phyloP scores from a whole-genome alignment of 2,329 filamentous ascomycete species.

The Cladophialophora chaetospira region DNA sequence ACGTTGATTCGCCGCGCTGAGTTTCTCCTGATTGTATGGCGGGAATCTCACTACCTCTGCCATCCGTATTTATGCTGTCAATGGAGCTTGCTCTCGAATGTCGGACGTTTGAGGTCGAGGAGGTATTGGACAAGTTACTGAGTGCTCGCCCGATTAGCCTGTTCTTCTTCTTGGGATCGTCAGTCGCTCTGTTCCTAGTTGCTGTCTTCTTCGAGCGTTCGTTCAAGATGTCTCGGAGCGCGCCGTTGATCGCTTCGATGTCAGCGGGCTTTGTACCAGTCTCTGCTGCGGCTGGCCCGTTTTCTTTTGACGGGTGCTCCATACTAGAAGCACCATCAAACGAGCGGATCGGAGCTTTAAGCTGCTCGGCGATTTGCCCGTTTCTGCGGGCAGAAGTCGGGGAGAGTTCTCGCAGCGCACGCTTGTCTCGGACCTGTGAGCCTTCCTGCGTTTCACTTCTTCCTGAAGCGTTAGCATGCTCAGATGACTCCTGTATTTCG shows the following conservation, averaged over 20 bases:
- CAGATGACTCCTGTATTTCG: not conserved
- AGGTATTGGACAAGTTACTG: slow-evolving; percentile 45
- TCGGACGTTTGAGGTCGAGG: slow-evolving; percentile 33
- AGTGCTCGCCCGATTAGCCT: slow-evolving; percentile 47
- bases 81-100: slow-evolving; percentile 52
- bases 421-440: slow-evolving; percentile 9
- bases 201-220: slow-evolving; percentile 38
- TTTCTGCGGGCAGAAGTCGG: slow-evolving; percentile 35
- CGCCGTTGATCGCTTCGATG: slow-evolving; percentile 38
- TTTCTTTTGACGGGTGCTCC: slow-evolving; percentile 12
- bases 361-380: not conserved
- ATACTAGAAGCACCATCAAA: slow-evolving; percentile 23
- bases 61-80: slow-evolving; percentile 49
- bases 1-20: slow-evolving; percentile 10
- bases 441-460: slow-evolving; percentile 9
- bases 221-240: slow-evolving; percentile 45
- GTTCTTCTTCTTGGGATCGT: slow-evolving; percentile 35
- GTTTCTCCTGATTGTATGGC: slow-evolving; percentile 16
- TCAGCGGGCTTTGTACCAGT: slow-evolving; percentile 7
- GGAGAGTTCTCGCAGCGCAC: slow-evolving; percentile 38
- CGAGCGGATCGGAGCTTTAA: slow-evolving; percentile 16
- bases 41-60: slow-evolving; percentile 39
- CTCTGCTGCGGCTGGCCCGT: not conserved
- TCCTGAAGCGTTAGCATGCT: not conserved
- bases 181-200: slow-evolving; percentile 29